Percentiles rank a stretch among this genome's conserved stretches.
Conservation (phyloP, 352 stramenopile species). For the Globisporangium alternatum region DNA sequence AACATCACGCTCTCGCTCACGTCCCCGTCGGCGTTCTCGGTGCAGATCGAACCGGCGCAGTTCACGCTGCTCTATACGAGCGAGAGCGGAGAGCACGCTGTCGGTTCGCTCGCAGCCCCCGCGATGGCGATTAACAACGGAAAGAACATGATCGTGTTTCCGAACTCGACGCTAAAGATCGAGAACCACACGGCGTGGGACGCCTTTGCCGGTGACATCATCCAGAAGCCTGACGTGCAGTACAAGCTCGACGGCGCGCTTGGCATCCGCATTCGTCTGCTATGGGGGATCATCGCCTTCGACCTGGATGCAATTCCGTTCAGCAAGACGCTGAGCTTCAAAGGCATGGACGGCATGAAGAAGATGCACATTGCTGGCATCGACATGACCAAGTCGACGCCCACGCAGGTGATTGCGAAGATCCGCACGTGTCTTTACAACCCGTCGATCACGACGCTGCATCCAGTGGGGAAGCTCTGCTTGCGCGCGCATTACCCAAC, state of each 20-base stretch:
- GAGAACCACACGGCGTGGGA: conserved; percentile 56
- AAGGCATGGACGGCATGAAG: conserved; percentile 60
- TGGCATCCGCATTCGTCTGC: conserved; percentile 47
- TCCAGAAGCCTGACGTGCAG: conserved; percentile 33
- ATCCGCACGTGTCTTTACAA: conserved; percentile 85
- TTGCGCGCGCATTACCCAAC: conserved; percentile 57
- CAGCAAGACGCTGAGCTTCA: conserved; percentile 52
- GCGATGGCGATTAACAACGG: conserved; percentile 52
- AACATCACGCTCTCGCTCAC: conserved; percentile 47
- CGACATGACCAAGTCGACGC: conserved; percentile 62
- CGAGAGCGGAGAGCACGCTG: conserved; percentile 11
- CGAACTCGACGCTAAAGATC: conserved; percentile 52
- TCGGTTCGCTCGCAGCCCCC: conserved; percentile 48
- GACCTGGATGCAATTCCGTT: conserved; percentile 42
- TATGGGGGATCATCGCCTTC: conserved; percentile 51
- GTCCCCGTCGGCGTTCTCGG: conserved; percentile 51
- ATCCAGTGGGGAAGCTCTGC: conserved; percentile 61
- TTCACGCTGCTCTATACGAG: conserved; percentile 50
- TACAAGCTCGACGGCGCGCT: conserved; percentile 53
- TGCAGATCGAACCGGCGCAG: conserved; percentile 36
- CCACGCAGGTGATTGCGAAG: conserved; percentile 46
- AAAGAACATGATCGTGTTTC: conserved; percentile 43
- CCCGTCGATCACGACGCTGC: conserved; percentile 69
- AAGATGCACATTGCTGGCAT: conserved; percentile 62
- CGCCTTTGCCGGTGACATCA: conserved; percentile 66